These are phyloP conservation scores for Peronospora destructor DNA, from an alignment of 352 stramenopile species.

Conservation along the genomic window DNA sequence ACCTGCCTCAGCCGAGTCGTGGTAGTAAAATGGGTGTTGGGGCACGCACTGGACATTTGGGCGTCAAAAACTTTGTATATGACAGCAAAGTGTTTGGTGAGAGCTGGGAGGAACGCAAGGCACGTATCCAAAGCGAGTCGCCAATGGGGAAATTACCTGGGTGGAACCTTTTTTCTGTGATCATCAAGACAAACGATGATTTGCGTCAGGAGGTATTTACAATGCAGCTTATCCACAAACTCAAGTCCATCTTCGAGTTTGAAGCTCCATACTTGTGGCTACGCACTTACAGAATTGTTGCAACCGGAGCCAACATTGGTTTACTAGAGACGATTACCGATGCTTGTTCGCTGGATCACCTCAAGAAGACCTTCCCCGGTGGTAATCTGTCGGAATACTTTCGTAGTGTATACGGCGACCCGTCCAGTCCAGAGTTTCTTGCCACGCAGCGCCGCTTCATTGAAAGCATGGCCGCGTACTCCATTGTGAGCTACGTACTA, in stretches of 20 bases:
- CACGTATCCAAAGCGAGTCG: conserved; percentile 59
- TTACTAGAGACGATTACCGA: conserved; percentile 95
- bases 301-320: conserved; percentile 89
- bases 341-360: conserved; percentile 92
- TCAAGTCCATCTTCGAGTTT: conserved; percentile 91
- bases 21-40: conserved; percentile 23
- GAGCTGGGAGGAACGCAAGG: conserved; percentile 55
- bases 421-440: conserved; percentile 35
- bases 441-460: conserved; percentile 91
- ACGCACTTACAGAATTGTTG: conserved; percentile 92
- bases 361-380: conserved; percentile 91
- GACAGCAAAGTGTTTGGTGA: conserved; percentile 75
- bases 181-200: conserved; percentile 98
- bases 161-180: conserved; percentile 90
- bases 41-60: conserved; percentile 19
- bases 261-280: conserved; percentile 89
- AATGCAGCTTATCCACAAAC: conserved; percentile 94
- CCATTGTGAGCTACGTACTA: conserved; percentile 95
- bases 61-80: conserved; percentile 68
- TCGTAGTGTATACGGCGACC: conserved; percentile 43
- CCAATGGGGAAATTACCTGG: conserved; percentile 69
- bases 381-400: conserved; percentile 90
- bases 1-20: conserved; percentile 25
- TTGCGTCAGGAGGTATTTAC: conserved; percentile 95
- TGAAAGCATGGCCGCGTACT: conserved; percentile 93